Conservation (phyloP, 1,284 basidiomycete species). For the Rhodotorula sp. region DNA sequence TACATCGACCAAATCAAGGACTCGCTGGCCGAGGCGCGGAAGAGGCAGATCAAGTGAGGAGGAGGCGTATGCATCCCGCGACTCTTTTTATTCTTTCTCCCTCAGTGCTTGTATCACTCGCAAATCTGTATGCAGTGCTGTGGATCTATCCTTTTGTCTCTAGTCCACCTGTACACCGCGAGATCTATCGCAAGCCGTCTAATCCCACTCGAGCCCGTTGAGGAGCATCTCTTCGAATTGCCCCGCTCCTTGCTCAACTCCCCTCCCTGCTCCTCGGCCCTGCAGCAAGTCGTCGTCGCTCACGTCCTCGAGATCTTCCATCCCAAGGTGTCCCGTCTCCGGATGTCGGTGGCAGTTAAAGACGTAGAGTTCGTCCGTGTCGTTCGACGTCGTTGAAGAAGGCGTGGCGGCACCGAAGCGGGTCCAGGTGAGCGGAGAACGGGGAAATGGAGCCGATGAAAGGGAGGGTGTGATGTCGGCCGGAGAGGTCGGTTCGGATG, state of each 20-base stretch:
- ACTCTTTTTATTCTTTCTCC: too few relatives aligned
- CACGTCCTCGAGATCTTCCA: conserved; percentile 55
- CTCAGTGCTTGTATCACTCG: too few relatives aligned
- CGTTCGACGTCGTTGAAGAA: neutral
- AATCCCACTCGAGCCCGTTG: conserved; percentile 24
- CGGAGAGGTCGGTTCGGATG: neutral
- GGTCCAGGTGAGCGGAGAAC: conserved; percentile 5
- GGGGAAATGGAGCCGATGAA: conserved; percentile 30
- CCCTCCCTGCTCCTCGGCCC: conserved; percentile 55
- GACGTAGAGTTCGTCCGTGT: conserved; percentile 57
- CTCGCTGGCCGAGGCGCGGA: conserved; percentile 9
- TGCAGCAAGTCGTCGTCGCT: conserved; percentile 58
- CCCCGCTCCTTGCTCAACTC: conserved; percentile 57
- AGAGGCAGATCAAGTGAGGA: neutral
- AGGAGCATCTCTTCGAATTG: conserved; percentile 67
- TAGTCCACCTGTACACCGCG: too few relatives aligned
- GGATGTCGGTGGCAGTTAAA: conserved; percentile 61
- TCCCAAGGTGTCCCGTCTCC: conserved; percentile 40
- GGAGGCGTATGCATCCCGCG: neutral
- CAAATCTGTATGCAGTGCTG: too few relatives aligned
- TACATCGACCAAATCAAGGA: conserved; percentile 15
- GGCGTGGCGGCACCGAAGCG: conserved; percentile 28
- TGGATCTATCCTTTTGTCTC: too few relatives aligned
- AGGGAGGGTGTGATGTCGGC: neutral
- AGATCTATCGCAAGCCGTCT: too few relatives aligned